These are phyloP conservation scores for Apodospora peruviana DNA, from an alignment of 495 filamentous ascomycete species.

Conservation along the genomic window DNA sequence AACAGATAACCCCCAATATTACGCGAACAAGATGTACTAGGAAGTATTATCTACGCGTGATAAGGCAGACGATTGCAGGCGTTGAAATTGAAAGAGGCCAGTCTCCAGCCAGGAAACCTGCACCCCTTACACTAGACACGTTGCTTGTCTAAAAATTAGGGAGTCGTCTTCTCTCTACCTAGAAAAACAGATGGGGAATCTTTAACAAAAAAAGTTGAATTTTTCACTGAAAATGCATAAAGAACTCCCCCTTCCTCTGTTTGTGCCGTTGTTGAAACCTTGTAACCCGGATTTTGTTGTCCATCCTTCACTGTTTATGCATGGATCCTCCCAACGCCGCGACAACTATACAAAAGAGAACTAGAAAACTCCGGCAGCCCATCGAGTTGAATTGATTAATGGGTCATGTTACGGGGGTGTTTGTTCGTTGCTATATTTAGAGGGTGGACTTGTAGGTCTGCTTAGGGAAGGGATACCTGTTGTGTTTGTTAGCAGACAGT, in stretches of 20 bases:
- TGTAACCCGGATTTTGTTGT: slow-evolving; percentile 12
- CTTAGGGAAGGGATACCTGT: slow-evolving; percentile 77
- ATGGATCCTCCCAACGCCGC: slow-evolving; percentile 15
- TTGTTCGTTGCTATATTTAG: slow-evolving; percentile 7
- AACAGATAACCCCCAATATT: no score
- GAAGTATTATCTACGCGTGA: no score
- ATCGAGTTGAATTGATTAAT: background rate
- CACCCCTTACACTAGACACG: no score
- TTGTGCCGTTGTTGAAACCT: slow-evolving; percentile 30
- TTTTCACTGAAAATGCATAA: slow-evolving; percentile 1
- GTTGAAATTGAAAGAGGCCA: no score
- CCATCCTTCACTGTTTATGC: slow-evolving; percentile 1
- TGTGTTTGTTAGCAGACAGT: no score
- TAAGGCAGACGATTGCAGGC: no score
- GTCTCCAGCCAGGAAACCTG: no score
- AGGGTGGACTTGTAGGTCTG: slow-evolving; percentile 55
- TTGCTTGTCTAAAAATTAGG: no score
- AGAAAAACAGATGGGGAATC: slow-evolving; percentile 10
- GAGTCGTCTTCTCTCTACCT: no score
- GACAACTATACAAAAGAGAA: slow-evolving; percentile 13
- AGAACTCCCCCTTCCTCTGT: background rate
- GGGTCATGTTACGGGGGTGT: background rate
- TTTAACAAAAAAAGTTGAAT: background rate
- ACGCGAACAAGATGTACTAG: no score
- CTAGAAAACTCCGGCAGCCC: no score